Evolutionary conservation across 208 protist genomes (phyloP).

Genomic region (Angomonas deanei): DNA sequence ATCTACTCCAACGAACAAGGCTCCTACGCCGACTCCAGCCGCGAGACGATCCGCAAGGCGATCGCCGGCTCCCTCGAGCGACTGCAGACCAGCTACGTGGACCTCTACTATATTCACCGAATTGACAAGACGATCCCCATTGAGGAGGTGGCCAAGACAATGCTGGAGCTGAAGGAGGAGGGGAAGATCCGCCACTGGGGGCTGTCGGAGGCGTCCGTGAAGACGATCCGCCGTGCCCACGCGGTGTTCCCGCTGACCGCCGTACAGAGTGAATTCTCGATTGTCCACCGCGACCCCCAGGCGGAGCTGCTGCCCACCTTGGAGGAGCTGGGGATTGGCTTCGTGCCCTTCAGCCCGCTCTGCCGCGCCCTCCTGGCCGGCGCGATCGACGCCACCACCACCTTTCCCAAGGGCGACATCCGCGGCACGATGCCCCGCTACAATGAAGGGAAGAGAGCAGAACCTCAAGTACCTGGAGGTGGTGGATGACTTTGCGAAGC

Average conservation of each 20-base stretch:
- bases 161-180: slow-evolving; percentile 28
- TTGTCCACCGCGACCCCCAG: slow-evolving; percentile 21
- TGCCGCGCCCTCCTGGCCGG: slow-evolving; percentile 22
- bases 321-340: slow-evolving; percentile 28
- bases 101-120: slow-evolving; percentile 43
- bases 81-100: slow-evolving; percentile 29
- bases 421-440: slow-evolving; percentile 16
- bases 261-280: slow-evolving; percentile 34
- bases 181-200: slow-evolving; percentile 37
- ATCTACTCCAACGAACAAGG: slow-evolving; percentile 9
- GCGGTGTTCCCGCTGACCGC: slow-evolving; percentile 24
- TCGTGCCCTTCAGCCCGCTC: slow-evolving; percentile 26
- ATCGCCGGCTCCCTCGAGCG: slow-evolving; percentile 35
- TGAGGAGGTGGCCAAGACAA: slow-evolving; percentile 24
- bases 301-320: slow-evolving; percentile 17
- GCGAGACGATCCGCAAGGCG: slow-evolving; percentile 15
- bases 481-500: slow-evolving; percentile 9
- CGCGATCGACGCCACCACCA: slow-evolving; percentile 8
- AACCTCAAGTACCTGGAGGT: slow-evolving; percentile 11
- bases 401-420: slow-evolving; percentile 10
- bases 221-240: slow-evolving; percentile 24
- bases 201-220: slow-evolving; percentile 15
- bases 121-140: slow-evolving; percentile 21
- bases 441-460: slow-evolving; percentile 3
- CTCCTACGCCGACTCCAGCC: slow-evolving; percentile 2